These are phyloP conservation scores for Botrytis galanthina DNA, from an alignment of 2,329 filamentous ascomycete genomes.

Conservation along the genomic window DNA sequence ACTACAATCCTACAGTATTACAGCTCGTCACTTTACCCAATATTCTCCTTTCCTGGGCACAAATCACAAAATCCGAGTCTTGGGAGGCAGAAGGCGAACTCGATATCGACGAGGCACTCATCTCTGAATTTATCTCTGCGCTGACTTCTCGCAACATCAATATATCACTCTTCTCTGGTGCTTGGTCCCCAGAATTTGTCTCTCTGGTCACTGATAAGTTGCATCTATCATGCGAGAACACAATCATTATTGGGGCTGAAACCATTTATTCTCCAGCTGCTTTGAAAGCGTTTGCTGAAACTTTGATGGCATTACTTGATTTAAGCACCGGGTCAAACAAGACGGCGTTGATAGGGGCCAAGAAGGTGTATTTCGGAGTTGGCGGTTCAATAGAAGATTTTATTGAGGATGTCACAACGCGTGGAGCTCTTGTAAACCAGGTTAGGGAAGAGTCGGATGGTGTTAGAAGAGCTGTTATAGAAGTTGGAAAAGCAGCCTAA, in stretches of 20 bases:
- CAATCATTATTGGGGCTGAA: constrained; percentile 68
- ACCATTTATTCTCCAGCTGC: constrained; percentile 80
- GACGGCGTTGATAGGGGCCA: constrained; percentile 66
- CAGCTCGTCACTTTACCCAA: constrained; percentile 79
- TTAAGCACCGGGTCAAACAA: constrained; percentile 41
- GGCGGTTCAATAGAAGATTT: constrained; percentile 80
- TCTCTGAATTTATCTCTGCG: constrained; percentile 56
- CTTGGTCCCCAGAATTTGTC: constrained; percentile 67
- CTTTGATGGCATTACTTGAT: constrained; percentile 58
- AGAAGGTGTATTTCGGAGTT: constrained; percentile 81
- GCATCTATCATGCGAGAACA: constrained; percentile 34
- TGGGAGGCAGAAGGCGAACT: constrained; percentile 38
- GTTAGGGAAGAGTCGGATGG: constrained; percentile 60
- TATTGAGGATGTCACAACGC: constrained; percentile 49
- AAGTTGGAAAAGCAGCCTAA: constrained; percentile 29
- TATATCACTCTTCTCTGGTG: constrained; percentile 69
- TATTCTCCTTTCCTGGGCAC: constrained; percentile 65
- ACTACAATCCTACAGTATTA: constrained; percentile 78
- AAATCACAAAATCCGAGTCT: constrained; percentile 22
- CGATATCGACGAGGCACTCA: constrained; percentile 45
- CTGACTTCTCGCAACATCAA: constrained; percentile 52
- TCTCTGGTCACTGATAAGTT: constrained; percentile 46
- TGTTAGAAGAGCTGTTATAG: constrained; percentile 59
- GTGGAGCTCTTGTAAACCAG: constrained; percentile 49
- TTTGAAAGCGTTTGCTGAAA: constrained; percentile 65